phyloP scores from a whole-genome alignment of 2,329 filamentous ascomycete genomes.

The Trematosphaeria pertusa region DNA sequence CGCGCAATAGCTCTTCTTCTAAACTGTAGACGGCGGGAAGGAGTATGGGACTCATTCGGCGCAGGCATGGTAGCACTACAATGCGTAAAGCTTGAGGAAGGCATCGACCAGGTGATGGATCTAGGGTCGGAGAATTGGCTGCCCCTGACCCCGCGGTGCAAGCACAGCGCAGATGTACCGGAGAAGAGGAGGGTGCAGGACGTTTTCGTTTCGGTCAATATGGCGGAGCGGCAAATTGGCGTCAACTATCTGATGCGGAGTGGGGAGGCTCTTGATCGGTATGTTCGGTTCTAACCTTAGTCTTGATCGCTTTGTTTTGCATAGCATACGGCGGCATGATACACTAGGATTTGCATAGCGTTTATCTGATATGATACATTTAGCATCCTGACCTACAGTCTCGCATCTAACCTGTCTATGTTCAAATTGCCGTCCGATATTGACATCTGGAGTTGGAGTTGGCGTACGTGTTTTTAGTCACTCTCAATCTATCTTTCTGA shows the following conservation, averaged over 20 bases:
- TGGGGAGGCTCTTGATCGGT: slow-evolving; percentile 25
- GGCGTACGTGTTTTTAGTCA: too few species aligned
- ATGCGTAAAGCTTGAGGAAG: slow-evolving; percentile 32
- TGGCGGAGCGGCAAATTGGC: slow-evolving; percentile 25
- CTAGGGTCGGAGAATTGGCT: slow-evolving; percentile 28
- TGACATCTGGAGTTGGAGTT: too few species aligned
- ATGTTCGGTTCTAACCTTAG: slow-evolving; percentile 24
- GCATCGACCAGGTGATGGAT: slow-evolving; percentile 18
- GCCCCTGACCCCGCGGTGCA: slow-evolving; percentile 18
- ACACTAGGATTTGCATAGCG: too few species aligned
- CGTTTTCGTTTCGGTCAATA: slow-evolving; percentile 30
- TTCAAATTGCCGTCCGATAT: too few species aligned
- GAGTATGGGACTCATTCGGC: slow-evolving; percentile 35
- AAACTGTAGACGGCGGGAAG: slow-evolving; percentile 32
- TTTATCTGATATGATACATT: too few species aligned
- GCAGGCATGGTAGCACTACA: slow-evolving; percentile 31
- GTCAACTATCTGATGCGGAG: slow-evolving; percentile 28
- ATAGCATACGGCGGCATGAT: too few species aligned
- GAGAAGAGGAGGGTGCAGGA: slow-evolving; percentile 27
- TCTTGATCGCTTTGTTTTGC: not conserved
- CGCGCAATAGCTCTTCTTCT: slow-evolving; percentile 33
- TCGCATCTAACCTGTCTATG: too few species aligned
- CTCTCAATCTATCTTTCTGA: too few species aligned
- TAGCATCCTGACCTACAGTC: too few species aligned
- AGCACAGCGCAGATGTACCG: slow-evolving; percentile 10